Base-by-base conservation (phyloP, 768 basidiomycete genomes). In the Arthromyces matolae region DNA sequence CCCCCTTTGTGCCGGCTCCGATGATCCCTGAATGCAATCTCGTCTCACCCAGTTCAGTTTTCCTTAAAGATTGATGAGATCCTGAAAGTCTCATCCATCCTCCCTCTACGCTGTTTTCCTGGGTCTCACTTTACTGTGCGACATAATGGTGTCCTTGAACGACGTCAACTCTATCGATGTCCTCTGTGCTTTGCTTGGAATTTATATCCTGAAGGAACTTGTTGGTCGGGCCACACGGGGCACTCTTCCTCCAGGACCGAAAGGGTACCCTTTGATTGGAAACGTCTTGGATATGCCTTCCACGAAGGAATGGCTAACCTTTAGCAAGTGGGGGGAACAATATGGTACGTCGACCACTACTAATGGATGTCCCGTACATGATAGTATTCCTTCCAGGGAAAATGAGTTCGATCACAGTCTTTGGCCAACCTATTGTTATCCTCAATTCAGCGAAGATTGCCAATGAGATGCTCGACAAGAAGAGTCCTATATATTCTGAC, bases 401-500 rank as follows among this genome's bases (percentile, higher is more conserved):
- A 49, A 80, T 84, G 19, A 73, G 73, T 49, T 82, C 80, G 31
- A 72, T 75, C 3, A 81, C 79, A 23, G 67, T 83, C 8, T 65
- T 84, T 3, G 82, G 82, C 4, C 81, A 83, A 52, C 69, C 80
- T 29, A 61, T 84, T 28, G 60, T 84, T 34, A 63, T 84, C 35
- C 53, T 84, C 29, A 82, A 80, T 56, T 77, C 73, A 8, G 68
- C 67, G 16, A 69, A 72, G 54, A 55, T 68, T 20, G 78, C 79
- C 14, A 60, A 67, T 47, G 79, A 83, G 43, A 71, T 85, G 66
- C 68, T 84, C 42, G 81, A 85, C 60, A 82, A 81, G 64, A 81
- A 81, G 55, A 80, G 79, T 50, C 69, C 76, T 20, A 72, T 78
- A 38, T 84, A 83, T 60, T 84, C 83, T 13, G 83, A 84, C 55